A percentile compares a stretch with the other conserved stretches of the same genome.
Evolutionary conservation across 2,329 filamentous ascomycete genomes (phyloP).

Genomic region (Aspergillus sp.): DNA sequence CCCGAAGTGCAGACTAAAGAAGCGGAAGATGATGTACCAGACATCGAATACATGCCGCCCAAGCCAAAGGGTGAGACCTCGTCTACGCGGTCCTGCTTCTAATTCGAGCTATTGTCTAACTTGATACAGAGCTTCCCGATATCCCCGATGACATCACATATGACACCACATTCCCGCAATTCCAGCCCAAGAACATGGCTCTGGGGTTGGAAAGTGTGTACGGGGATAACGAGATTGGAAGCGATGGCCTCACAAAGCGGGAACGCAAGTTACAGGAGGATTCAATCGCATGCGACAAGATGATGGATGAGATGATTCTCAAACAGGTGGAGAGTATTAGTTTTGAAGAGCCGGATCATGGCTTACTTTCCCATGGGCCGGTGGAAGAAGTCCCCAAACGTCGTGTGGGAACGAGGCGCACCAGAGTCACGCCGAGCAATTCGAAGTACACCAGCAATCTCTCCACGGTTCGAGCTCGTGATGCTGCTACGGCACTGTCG

Average conservation of each 20-base stretch:
- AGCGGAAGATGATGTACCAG: slow-evolving; percentile 60
- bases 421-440: slow-evolving; percentile 25
- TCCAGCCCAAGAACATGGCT: slow-evolving; percentile 54
- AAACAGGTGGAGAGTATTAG: slow-evolving; percentile 63
- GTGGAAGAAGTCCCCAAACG: slow-evolving; percentile 37
- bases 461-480: slow-evolving; percentile 41
- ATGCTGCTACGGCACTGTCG: slow-evolving; percentile 41
- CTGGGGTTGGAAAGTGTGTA: slow-evolving; percentile 53
- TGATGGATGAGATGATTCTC: slow-evolving; percentile 66
- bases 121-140: slow-evolving; percentile 42
- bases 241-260: slow-evolving; percentile 63
- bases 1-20: slow-evolving; percentile 47
- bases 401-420: slow-evolving; percentile 24
- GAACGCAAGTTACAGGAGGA: slow-evolving; percentile 69
- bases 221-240: slow-evolving; percentile 45
- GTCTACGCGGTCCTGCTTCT: background rate
- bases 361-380: slow-evolving; percentile 36
- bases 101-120: background rate
- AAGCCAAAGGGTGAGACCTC: slow-evolving; percentile 53
- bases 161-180: slow-evolving; percentile 52
- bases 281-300: slow-evolving; percentile 60
- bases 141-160: slow-evolving; percentile 45
- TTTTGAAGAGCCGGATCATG: slow-evolving; percentile 59
- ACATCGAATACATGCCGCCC: slow-evolving; percentile 88
- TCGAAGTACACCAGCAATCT: slow-evolving; percentile 27